These are phyloP conservation scores for Verticillium nonalfalfae DNA, from an alignment of 2,329 filamentous ascomycete species.

Conservation along the genomic window DNA sequence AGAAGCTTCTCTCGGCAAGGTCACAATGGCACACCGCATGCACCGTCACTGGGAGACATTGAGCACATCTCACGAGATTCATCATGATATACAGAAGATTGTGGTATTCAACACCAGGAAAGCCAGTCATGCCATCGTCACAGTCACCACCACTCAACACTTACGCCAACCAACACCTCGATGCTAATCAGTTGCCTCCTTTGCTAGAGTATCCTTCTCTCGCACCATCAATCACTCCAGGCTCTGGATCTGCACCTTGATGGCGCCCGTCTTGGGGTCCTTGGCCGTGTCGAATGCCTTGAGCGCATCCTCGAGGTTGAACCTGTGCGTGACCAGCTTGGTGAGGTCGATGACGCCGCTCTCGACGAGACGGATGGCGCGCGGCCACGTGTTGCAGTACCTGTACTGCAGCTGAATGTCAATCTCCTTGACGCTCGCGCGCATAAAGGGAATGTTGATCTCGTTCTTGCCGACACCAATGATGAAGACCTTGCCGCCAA, in stretches of 20 bases:
- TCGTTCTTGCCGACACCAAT: conserved; percentile 94
- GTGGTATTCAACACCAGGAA: not conserved
- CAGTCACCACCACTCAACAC: not conserved
- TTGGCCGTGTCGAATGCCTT: conserved; percentile 86
- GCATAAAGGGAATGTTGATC: conserved; percentile 94
- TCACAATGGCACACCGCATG: too few species aligned
- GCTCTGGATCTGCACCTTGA: conserved; percentile 93
- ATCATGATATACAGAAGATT: too few species aligned
- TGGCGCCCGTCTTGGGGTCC: conserved; percentile 86
- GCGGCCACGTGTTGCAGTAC: conserved; percentile 93
- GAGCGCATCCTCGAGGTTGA: conserved; percentile 75
- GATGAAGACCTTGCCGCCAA: conserved; percentile 94
- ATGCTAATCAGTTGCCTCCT: not conserved
- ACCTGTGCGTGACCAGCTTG: conserved; percentile 83
- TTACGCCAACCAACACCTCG: not conserved
- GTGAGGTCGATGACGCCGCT: conserved; percentile 77
- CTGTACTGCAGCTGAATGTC: conserved; percentile 96
- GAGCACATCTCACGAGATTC: not conserved
- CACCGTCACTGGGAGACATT: too few species aligned
- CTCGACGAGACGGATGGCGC: conserved; percentile 81
- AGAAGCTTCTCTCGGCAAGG: too few species aligned
- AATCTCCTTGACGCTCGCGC: conserved; percentile 82
- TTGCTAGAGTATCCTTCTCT: not conserved
- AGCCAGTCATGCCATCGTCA: not conserved
- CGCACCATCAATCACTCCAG: conserved; percentile 31